Conservation (phyloP, 176 grass and related monocot species). For the Oryza australiensis region DNA sequence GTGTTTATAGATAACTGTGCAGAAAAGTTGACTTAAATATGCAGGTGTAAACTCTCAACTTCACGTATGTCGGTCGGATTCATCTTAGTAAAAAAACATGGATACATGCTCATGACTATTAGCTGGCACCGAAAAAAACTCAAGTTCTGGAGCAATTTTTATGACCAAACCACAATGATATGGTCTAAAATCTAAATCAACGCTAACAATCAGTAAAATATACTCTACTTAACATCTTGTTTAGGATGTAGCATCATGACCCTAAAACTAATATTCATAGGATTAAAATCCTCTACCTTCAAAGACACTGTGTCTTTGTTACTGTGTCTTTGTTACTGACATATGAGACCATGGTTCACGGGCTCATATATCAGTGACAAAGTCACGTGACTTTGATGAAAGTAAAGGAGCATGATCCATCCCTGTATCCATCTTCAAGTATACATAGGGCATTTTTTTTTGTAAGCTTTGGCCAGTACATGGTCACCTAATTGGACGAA, state of each 20-base stretch:
- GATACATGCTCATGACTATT: not conserved
- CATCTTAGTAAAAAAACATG: not conserved
- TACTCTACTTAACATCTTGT: not conserved
- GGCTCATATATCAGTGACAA: too few species aligned
- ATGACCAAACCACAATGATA: not conserved
- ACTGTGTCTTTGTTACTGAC: too few species aligned
- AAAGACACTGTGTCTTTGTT: too few species aligned
- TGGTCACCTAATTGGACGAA: conserved; percentile 4
- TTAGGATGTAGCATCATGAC: not conserved
- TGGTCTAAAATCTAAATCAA: not conserved
- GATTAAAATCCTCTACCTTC: too few species aligned
- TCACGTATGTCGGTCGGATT: not conserved
- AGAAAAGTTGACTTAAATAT: not conserved
- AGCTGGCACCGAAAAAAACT: not conserved
- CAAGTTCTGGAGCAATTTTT: not conserved
- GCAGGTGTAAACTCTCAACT: not conserved
- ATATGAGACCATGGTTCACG: too few species aligned
- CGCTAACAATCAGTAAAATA: not conserved
- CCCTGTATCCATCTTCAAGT: not conserved
- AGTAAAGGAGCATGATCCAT: too few species aligned
- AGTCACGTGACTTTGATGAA: too few species aligned
- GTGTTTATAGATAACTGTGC: not conserved
- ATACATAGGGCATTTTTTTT: not conserved
- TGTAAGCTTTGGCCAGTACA: too few species aligned
- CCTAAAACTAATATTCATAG: too few species aligned